Conservation (phyloP, 2,329 filamentous ascomycete genomes). For the Claviceps sp. region DNA sequence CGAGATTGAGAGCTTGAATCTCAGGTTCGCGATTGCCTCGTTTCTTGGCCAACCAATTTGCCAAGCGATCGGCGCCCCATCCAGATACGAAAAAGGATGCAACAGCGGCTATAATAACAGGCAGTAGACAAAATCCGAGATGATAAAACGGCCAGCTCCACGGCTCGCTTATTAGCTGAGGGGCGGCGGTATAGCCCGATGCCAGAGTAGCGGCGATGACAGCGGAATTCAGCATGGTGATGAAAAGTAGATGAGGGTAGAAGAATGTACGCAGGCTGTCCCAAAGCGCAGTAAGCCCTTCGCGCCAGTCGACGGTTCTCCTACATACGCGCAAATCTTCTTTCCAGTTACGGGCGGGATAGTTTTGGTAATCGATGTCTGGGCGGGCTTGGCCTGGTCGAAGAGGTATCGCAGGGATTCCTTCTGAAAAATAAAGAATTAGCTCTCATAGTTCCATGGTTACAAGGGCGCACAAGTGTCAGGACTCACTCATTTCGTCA, state of each 20-base stretch:
- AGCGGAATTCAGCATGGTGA: conserved; percentile 3
- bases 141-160: conserved; percentile 2
- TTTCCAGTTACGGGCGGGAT: not conserved
- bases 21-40: not conserved
- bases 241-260: conserved; percentile 2
- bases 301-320: not conserved
- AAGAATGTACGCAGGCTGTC: conserved; percentile 2
- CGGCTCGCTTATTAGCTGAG: not conserved
- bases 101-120: not conserved
- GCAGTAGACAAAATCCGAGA: conserved; percentile 3
- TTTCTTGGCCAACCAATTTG: conserved; percentile 3
- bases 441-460: not conserved
- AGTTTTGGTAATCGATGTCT: not conserved
- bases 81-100: not conserved
- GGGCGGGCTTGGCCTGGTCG: not conserved
- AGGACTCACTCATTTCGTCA: not conserved
- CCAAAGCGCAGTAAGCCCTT: not conserved
- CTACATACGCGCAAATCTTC: not conserved
- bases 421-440: not conserved
- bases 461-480: not conserved
- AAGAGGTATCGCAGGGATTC: not conserved
- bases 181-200: not conserved
- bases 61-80: not conserved
- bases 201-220: conserved; percentile 2
- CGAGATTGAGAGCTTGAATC: conserved; percentile 1